A percentile compares a stretch with the other conserved stretches of the same genome.
Evolutionary conservation across 208 protist species (phyloP).

Genomic region (Leptomonas seymouri): DNA sequence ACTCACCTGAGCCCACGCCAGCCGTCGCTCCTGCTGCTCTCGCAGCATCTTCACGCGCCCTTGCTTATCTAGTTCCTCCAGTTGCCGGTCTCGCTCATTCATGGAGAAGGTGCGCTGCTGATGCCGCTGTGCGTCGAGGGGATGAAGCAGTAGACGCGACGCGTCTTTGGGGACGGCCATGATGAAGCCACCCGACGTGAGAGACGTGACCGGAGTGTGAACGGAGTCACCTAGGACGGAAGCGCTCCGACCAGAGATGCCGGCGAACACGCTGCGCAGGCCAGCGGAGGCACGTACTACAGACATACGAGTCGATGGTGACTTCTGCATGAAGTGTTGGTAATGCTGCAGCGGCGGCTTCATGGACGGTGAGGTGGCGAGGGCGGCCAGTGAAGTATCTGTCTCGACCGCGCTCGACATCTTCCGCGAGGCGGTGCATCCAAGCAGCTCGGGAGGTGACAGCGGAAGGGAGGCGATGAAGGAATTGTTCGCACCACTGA

Average conservation of each 20-base stretch:
- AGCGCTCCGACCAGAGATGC: neutral
- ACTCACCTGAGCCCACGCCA: constrained; percentile 47
- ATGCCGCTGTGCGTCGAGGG: constrained; percentile 52
- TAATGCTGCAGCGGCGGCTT: neutral
- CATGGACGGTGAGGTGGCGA: neutral
- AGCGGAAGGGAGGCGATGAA: neutral
- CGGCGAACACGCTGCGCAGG: neutral
- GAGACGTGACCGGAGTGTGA: neutral
- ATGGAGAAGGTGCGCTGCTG: constrained; percentile 34
- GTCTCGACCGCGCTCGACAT: neutral
- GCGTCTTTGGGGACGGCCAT: constrained; percentile 46
- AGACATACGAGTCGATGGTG: neutral
- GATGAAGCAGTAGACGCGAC: constrained; percentile 43
- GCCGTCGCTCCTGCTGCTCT: constrained; percentile 53
- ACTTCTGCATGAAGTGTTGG: neutral
- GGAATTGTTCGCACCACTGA: neutral
- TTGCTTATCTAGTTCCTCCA: constrained; percentile 51
- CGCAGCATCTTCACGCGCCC: constrained; percentile 46
- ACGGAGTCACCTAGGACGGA: neutral
- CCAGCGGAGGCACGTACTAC: neutral
- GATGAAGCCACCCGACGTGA: constrained; percentile 10
- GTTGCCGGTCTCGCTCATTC: constrained; percentile 32
- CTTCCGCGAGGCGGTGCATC: neutral
- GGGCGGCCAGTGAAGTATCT: neutral
- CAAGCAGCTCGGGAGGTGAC: neutral